Percentiles rank a stretch among this genome's conserved stretches.
These are phyloP conservation scores for Acer negundo DNA, from an alignment of 345 rosid genomes.

Conservation along the genomic window DNA sequence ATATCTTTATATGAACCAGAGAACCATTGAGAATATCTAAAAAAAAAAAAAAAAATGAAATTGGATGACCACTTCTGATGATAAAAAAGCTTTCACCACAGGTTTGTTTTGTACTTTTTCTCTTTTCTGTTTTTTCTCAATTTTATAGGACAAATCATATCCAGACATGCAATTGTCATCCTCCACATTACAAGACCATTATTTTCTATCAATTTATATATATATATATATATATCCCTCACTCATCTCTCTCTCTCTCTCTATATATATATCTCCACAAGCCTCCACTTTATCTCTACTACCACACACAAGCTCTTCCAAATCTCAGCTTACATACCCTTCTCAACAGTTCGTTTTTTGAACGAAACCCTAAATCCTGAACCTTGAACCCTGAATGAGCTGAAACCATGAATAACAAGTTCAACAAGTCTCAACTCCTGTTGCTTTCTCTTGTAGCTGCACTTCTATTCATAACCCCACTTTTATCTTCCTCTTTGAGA, in stretches of 20 bases:
- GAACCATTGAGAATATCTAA: too few relatives aligned
- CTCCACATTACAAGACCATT: too few relatives aligned
- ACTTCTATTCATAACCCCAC: conserved; percentile 50
- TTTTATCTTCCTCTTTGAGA: conserved; percentile 50
- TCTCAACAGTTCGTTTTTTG: background rate
- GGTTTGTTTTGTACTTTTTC: too few relatives aligned
- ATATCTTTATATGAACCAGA: too few relatives aligned
- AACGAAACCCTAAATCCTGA: background rate
- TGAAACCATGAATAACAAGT: conserved; percentile 37
- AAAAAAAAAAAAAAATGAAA: too few relatives aligned
- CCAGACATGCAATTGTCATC: too few relatives aligned
- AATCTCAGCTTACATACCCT: background rate
- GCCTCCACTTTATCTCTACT: conserved; percentile 22
- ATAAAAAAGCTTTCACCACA: too few relatives aligned
- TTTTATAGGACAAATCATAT: too few relatives aligned
- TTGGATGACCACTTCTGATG: too few relatives aligned
- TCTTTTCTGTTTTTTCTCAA: too few relatives aligned
- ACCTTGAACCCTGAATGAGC: background rate
- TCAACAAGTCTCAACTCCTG: conserved; percentile 48
- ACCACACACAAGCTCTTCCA: conserved; percentile 12
- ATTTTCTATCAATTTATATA: too few relatives aligned
- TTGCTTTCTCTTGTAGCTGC: conserved; percentile 43
- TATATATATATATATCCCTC: too few relatives aligned
- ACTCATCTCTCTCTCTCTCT: background rate
- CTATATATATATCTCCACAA: conserved; percentile 22